phyloP scores from a whole-genome alignment of 805 yeast genomes.

The Hanseniaspora thailandica region DNA sequence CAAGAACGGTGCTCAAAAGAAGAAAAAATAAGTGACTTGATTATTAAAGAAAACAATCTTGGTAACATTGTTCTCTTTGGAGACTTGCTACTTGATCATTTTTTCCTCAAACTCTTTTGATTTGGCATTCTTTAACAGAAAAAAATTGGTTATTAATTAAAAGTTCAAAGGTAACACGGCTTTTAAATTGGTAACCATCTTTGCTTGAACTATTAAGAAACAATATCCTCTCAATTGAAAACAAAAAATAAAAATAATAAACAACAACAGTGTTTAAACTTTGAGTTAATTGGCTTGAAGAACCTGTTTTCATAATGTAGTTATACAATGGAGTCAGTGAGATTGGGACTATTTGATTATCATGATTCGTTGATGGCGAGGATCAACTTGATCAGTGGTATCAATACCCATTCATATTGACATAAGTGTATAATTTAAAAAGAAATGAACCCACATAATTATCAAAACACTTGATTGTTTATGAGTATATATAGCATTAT shows the following conservation, averaged over 20 bases:
- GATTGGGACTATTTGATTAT: too few relatives aligned
- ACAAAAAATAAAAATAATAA: background rate
- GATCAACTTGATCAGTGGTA: background rate
- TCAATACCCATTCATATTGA: background rate
- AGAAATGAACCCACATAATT: background rate
- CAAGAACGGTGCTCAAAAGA: constrained; percentile 30
- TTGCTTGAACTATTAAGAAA: too few relatives aligned
- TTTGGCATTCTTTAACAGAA: background rate
- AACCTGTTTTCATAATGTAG: background rate
- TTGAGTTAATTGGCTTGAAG: background rate
- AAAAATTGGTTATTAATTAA: too few relatives aligned
- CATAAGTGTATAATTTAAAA: background rate
- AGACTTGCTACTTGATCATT: background rate
- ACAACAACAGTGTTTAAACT: background rate
- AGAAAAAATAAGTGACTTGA: constrained; percentile 25
- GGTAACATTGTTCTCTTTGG: too few relatives aligned
- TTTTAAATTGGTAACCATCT: too few relatives aligned
- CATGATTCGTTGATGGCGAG: too few relatives aligned
- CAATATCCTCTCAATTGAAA: background rate
- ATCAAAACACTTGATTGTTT: background rate
- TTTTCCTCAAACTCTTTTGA: background rate
- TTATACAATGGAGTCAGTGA: background rate
- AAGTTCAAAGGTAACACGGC: background rate
- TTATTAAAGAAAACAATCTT: background rate
- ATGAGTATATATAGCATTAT: background rate